Evolutionary conservation across 1,284 basidiomycete species (phyloP).

Genomic region (Mycena sp.): DNA sequence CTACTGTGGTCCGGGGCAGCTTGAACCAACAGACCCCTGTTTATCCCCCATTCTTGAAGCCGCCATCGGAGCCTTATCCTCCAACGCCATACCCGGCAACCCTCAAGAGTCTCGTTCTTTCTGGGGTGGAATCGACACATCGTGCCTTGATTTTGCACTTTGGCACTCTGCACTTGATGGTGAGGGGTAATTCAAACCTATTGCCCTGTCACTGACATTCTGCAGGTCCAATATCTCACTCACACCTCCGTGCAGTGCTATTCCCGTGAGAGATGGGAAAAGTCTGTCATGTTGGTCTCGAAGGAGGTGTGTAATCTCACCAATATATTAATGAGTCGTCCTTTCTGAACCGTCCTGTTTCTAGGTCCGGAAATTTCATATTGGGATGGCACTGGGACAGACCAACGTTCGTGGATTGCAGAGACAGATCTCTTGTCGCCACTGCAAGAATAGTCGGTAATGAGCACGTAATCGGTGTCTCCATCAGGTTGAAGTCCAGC

Average conservation of each 20-base stretch:
- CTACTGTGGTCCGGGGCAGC: background rate
- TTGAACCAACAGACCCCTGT: background rate
- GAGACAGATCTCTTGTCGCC: background rate
- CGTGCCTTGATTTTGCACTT: background rate
- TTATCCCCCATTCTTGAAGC: background rate
- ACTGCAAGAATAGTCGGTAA: background rate
- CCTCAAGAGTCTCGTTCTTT: background rate
- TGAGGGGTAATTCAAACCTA: background rate
- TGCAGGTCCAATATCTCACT: background rate
- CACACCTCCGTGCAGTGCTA: background rate
- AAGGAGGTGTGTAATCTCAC: background rate
- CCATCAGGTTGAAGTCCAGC: background rate
- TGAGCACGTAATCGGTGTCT: background rate
- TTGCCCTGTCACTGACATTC: background rate
- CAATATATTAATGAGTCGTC: too few species aligned
- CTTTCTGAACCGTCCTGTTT: too few species aligned
- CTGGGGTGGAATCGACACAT: background rate
- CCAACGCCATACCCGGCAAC: background rate
- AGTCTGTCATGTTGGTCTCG: background rate
- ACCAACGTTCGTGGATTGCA: background rate
- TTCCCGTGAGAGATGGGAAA: background rate
- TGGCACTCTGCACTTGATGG: background rate
- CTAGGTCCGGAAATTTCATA: too few species aligned
- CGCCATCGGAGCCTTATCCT: too few species aligned
- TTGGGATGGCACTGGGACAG: too few species aligned